phyloP scores from a whole-genome alignment of 2,329 filamentous ascomycete genomes.

The Teratosphaeria destructans region DNA sequence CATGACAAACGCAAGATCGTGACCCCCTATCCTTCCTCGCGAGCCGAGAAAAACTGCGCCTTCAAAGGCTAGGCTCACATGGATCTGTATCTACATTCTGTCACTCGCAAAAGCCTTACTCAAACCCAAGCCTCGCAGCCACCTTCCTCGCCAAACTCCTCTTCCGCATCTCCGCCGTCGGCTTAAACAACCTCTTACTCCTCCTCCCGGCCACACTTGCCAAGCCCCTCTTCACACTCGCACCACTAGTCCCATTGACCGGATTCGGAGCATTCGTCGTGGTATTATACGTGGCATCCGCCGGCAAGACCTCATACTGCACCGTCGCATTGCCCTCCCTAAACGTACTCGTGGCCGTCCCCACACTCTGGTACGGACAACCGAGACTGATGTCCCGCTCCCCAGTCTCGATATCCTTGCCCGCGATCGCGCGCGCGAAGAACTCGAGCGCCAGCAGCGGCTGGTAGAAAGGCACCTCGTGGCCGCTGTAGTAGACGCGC shows the following conservation, averaged over 20 bases:
- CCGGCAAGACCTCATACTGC: constrained; percentile 31
- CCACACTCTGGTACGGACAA: constrained; percentile 12
- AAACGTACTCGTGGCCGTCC: constrained; percentile 18
- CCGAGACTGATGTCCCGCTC: constrained; percentile 7
- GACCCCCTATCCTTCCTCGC: not conserved
- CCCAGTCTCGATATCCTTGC: constrained; percentile 44
- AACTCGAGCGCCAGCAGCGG: constrained; percentile 36
- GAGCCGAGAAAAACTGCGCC: not conserved
- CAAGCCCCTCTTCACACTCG: not conserved
- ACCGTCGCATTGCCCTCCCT: constrained; percentile 37
- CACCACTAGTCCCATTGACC: not conserved
- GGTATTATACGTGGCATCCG: constrained; percentile 36
- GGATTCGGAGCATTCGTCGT: constrained; percentile 13
- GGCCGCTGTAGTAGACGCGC: constrained; percentile 40
- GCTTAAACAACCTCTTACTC: not conserved
- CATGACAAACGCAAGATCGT: not conserved
- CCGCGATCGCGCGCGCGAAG: constrained; percentile 39
- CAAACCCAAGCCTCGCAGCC: not conserved
- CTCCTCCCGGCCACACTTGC: not conserved
- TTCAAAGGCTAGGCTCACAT: not conserved
- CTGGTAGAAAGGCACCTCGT: constrained; percentile 47
- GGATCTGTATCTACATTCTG: not conserved
- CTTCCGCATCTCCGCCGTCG: not conserved
- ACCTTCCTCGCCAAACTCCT: not conserved
- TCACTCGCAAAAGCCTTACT: not conserved